These are phyloP conservation scores for Lyophyllum shimeji DNA, from an alignment of 768 basidiomycete genomes.

Conservation along the genomic window DNA sequence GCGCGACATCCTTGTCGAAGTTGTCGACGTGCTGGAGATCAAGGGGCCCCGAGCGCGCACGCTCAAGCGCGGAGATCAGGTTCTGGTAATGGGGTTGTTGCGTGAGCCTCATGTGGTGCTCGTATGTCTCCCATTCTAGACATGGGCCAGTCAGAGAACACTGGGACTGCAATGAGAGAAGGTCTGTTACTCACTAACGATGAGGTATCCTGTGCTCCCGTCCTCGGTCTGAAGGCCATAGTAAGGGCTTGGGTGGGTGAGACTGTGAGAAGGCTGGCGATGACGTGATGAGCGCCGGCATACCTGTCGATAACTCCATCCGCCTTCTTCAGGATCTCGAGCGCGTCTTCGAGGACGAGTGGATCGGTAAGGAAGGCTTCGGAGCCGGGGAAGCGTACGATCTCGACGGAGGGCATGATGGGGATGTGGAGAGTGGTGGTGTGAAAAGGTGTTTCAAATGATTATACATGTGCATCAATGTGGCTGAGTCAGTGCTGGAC, in stretches of 20 bases:
- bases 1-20: constrained; percentile 8
- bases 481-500: neutral
- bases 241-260: constrained; percentile 2
- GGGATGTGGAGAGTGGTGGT: neutral
- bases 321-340: constrained; percentile 1
- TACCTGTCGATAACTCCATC: constrained; percentile 11
- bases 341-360: constrained; percentile 5
- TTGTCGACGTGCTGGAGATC: constrained; percentile 8
- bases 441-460: neutral
- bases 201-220: constrained; percentile 5
- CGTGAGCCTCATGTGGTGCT: constrained; percentile 9
- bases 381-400: constrained; percentile 8
- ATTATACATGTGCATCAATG: neutral
- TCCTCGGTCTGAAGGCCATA: constrained; percentile 14
- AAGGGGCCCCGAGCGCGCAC: neutral
- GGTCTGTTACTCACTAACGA: constrained; percentile 7
- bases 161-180: neutral
- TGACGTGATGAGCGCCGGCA: neutral
- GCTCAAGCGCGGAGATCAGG: neutral
- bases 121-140: constrained; percentile 13
- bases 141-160: neutral
- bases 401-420: constrained; percentile 12
- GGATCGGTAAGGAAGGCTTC: constrained; percentile 6
- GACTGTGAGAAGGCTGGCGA: neutral
- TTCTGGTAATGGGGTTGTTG: constrained; percentile 1